Evolutionary conservation across 345 rosid species (phyloP), one percentile per base, ranked within the genome.

Genomic region (Geranium rotundifolium): DNA sequence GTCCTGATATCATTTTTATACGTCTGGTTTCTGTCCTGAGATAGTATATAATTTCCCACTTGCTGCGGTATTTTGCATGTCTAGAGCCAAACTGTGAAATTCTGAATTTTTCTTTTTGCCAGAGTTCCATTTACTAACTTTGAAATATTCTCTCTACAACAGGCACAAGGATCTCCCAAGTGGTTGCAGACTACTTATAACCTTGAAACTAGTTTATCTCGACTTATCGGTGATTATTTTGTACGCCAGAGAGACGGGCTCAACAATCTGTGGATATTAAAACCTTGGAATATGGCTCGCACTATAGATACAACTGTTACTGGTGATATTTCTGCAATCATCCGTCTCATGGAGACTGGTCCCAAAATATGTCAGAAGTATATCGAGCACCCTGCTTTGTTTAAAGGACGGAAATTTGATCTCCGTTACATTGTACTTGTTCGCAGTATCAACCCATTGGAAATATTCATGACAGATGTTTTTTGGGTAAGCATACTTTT

Each of bases 221-320:
- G 82, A 76, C 81, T 87, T 66, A 85, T 91, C 58, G 98, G 98
- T 20, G 92, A 91, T 79, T 87, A 87, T 68, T 78, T 29, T 60
- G 64, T 72, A 57, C 92, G 89, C 56, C 63, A 82, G 71, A 82
- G 81, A 69, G 83, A 82, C 72, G 78, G 85, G 16, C 64, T 64
- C 46, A 68, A 87, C 80, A 89, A 91, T 71, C 69, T 91, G 8
- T 91, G 98, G 96, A 91, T 91, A 76, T 81, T 89, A 76, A 91
- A 89, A 77, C 98, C 98, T 29, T 91, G 96, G 98, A 91, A 91
- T 73, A 91, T 91, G 98, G 98, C 98, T 23, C 83, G 98, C 49
- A 87, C 98, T 20, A 85, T 91, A 58, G 98, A 91, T 74, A 91
- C 98, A 57, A 84, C 89, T 67, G 87, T 91, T 65, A 91, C 85